Conservation (phyloP, 495 filamentous ascomycete species). For the Letharia lupina region DNA sequence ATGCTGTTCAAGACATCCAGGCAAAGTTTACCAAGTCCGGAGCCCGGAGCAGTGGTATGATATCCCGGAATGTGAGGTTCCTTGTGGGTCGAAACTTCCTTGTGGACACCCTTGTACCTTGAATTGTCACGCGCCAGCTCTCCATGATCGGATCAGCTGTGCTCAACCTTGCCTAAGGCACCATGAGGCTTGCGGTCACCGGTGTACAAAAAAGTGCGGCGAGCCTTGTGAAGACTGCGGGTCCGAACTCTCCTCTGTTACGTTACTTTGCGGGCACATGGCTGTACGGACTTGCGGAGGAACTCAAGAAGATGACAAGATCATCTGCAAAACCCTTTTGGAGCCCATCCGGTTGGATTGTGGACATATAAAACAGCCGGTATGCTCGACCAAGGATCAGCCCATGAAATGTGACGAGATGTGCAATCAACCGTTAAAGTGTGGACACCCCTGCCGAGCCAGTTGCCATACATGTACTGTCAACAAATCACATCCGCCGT, state of each 20-base stretch:
- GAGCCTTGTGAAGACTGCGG: slow-evolving; percentile 38
- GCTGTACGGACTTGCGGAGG: slow-evolving; percentile 37
- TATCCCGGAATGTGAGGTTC: slow-evolving; percentile 46
- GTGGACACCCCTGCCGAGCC: slow-evolving; percentile 35
- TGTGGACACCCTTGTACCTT: slow-evolving; percentile 58
- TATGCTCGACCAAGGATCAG: slow-evolving; percentile 18
- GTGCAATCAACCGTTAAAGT: slow-evolving; percentile 19
- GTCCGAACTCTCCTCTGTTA: slow-evolving; percentile 31
- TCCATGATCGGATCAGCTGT: slow-evolving; percentile 54
- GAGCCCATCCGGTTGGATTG: slow-evolving; percentile 36
- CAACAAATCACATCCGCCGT: slow-evolving; percentile 22
- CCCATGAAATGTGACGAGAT: slow-evolving; percentile 12
- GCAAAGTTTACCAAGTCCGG: slow-evolving; percentile 42
- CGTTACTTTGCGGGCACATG: slow-evolving; percentile 50
- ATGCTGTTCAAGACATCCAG: slow-evolving; percentile 56
- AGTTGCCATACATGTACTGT: slow-evolving; percentile 40
- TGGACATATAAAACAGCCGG: slow-evolving; percentile 37
- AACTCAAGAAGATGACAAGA: slow-evolving; percentile 23
- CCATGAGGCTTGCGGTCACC: slow-evolving; percentile 46
- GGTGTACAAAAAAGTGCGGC: slow-evolving; percentile 48
- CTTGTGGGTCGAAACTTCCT: slow-evolving; percentile 44
- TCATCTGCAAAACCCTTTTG: slow-evolving; percentile 30
- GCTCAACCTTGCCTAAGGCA: slow-evolving; percentile 45
- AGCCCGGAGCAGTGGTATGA: slow-evolving; percentile 51
- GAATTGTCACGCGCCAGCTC: slow-evolving; percentile 52